phyloP scores from a whole-genome alignment of 305 asterid genomes.

The Solanum hybrid region DNA sequence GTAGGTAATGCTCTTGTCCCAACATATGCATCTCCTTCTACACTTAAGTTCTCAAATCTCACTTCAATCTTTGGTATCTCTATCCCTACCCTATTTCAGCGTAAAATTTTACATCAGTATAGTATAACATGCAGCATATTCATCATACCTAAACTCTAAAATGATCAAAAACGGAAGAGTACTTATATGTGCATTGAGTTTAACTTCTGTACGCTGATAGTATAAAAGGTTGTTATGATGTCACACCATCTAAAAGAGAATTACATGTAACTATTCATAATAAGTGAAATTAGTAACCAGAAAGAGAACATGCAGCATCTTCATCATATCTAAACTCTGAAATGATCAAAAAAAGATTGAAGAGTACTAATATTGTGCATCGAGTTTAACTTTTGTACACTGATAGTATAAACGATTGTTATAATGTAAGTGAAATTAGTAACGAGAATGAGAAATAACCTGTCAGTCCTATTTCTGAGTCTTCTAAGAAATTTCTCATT shows the following conservation, averaged over 20 bases:
- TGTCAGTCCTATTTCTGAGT: constrained; percentile 59
- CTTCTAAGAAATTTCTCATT: constrained; percentile 52
- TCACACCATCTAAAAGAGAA: neutral
- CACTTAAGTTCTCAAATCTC: constrained; percentile 48
- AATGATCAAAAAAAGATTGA: neutral
- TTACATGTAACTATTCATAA: neutral
- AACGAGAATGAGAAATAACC: constrained; percentile 23
- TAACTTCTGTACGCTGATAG: neutral
- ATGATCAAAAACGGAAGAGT: neutral
- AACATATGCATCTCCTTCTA: constrained; percentile 71
- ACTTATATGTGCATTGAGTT: neutral
- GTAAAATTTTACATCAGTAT: neutral
- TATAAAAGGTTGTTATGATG: neutral
- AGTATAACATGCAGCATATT: neutral
- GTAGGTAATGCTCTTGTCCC: constrained; percentile 85
- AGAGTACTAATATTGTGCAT: neutral
- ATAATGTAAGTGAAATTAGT: neutral
- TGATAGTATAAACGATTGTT: neutral
- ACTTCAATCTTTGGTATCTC: constrained; percentile 77
- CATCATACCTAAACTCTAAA: neutral
- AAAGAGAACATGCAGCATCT: neutral
- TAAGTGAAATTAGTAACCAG: neutral
- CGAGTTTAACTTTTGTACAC: neutral
- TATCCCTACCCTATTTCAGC: constrained; percentile 52
- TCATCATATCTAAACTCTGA: neutral